A percentile compares a stretch with the other conserved stretches of the same genome.
Conservation (phyloP, 2,329 filamentous ascomycete species). For the Lachnellula hyalina region DNA sequence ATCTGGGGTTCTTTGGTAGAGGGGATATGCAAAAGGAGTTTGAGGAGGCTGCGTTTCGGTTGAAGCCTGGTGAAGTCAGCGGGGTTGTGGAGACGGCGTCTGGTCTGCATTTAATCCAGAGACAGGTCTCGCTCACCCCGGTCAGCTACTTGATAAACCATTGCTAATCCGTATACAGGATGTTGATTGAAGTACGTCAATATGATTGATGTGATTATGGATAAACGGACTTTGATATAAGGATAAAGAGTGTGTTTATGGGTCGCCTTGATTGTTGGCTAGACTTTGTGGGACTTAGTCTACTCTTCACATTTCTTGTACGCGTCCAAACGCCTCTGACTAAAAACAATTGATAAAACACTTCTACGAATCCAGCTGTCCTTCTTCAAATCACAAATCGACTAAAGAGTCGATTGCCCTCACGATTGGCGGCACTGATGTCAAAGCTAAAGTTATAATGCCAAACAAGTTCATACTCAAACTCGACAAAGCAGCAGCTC, state of each 20-base stretch:
- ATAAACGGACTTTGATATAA: neutral
- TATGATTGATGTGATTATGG: neutral
- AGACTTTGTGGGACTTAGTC: slow-evolving; percentile 1
- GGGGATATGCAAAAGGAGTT: slow-evolving; percentile 99
- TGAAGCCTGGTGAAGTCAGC: slow-evolving; percentile 83
- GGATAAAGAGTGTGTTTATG: slow-evolving; percentile 1
- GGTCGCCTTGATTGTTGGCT: slow-evolving; percentile 8
- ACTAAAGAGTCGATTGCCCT: slow-evolving; percentile 44
- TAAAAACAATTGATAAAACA: slow-evolving; percentile 6
- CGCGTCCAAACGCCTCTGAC: slow-evolving; percentile 10
- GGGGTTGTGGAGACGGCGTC: slow-evolving; percentile 86
- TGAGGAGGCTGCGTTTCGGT: slow-evolving; percentile 88
- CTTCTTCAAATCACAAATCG: slow-evolving; percentile 31
- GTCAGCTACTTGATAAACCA: neutral
- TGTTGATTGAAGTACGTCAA: neutral
- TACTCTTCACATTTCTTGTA: neutral
- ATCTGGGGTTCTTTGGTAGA: slow-evolving; percentile 89
- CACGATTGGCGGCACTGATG: slow-evolving; percentile 50
- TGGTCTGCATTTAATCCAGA: slow-evolving; percentile 91
- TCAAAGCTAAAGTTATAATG: slow-evolving; percentile 53
- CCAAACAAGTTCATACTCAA: slow-evolving; percentile 58
- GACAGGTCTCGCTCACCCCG: slow-evolving; percentile 43
- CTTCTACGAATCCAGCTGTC: slow-evolving; percentile 1
- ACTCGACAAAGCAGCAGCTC: slow-evolving; percentile 54
- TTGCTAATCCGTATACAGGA: neutral